Conservation (phyloP, 78 protist species). For the Protostelium mycophagum region DNA sequence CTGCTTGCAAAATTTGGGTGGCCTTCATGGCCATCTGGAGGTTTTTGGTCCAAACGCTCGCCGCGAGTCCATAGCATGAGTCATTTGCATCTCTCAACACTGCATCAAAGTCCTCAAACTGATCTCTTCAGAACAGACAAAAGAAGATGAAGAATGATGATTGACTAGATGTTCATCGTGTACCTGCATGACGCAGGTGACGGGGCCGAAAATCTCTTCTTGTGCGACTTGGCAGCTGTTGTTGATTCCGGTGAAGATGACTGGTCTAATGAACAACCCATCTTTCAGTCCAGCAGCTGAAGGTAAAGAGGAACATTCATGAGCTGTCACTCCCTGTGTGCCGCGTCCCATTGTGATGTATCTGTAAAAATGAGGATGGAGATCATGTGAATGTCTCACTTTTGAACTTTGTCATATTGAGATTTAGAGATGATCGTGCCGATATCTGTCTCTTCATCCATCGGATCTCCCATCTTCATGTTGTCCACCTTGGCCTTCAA, state of each 20-base stretch:
- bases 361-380: too few species aligned
- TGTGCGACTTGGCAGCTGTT: not conserved
- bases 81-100: not conserved
- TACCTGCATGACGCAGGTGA: not conserved
- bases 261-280: not conserved
- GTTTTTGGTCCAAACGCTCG: conserved; percentile 34
- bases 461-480: conserved; percentile 10
- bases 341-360: not conserved
- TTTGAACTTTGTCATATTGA: conserved; percentile 1
- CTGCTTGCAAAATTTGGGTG: conserved; percentile 23
- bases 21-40: not conserved
- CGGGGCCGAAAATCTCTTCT: conserved; percentile 33
- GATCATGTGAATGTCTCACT: too few species aligned
- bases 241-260: conserved; percentile 8
- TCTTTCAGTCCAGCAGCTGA: not conserved
- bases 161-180: not conserved
- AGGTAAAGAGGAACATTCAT: not conserved
- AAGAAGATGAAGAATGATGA: not conserved
- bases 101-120: not conserved
- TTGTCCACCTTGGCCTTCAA: not conserved
- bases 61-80: conserved; percentile 23
- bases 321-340: not conserved
- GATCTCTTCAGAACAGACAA: not conserved
- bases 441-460: conserved; percentile 30
- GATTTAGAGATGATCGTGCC: conserved; percentile 14